phyloP scores from a whole-genome alignment of 768 basidiomycete species.

The Podaxis rugospora region DNA sequence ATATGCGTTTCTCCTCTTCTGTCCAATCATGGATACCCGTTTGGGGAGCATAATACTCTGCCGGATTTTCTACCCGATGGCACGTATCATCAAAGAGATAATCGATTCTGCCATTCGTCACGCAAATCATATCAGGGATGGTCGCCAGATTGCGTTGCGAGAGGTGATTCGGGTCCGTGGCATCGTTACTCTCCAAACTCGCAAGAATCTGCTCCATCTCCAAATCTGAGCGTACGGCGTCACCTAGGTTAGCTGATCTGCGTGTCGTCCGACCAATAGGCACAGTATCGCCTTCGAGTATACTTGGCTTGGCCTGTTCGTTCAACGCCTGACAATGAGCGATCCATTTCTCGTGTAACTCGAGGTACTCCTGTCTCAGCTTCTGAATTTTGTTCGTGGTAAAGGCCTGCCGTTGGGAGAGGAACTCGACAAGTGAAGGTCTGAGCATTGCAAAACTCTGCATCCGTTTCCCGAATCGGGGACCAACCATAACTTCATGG shows the following conservation, averaged over 20 bases:
- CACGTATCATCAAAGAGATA: slow-evolving; percentile 83
- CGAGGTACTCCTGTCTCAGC: slow-evolving; percentile 63
- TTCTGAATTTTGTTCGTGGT: slow-evolving; percentile 50
- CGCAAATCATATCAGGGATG: slow-evolving; percentile 88
- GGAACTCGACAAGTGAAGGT: slow-evolving; percentile 48
- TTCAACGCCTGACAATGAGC: slow-evolving; percentile 69
- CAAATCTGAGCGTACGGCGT: slow-evolving; percentile 89
- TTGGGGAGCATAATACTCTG: slow-evolving; percentile 67
- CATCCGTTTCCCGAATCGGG: slow-evolving; percentile 28
- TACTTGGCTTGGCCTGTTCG: slow-evolving; percentile 39
- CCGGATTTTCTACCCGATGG: slow-evolving; percentile 70
- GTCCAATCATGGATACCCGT: slow-evolving; percentile 88
- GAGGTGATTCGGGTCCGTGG: slow-evolving; percentile 89
- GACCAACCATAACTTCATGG: slow-evolving; percentile 39
- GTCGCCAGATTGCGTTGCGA: slow-evolving; percentile 79
- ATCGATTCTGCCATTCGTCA: slow-evolving; percentile 55
- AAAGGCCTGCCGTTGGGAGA: slow-evolving; percentile 46
- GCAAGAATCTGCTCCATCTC: slow-evolving; percentile 98
- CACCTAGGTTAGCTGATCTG: slow-evolving; percentile 72
- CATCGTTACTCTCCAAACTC: slow-evolving; percentile 87
- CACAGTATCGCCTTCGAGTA: slow-evolving; percentile 34
- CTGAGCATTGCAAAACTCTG: slow-evolving; percentile 36
- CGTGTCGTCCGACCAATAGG: slow-evolving; percentile 62
- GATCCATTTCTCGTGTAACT: slow-evolving; percentile 69
- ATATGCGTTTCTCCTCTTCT: slow-evolving; percentile 72